These are phyloP conservation scores for Coemansia sp. DNA, from an alignment of 192 early-diverging fungal genomes.

Conservation along the genomic window DNA sequence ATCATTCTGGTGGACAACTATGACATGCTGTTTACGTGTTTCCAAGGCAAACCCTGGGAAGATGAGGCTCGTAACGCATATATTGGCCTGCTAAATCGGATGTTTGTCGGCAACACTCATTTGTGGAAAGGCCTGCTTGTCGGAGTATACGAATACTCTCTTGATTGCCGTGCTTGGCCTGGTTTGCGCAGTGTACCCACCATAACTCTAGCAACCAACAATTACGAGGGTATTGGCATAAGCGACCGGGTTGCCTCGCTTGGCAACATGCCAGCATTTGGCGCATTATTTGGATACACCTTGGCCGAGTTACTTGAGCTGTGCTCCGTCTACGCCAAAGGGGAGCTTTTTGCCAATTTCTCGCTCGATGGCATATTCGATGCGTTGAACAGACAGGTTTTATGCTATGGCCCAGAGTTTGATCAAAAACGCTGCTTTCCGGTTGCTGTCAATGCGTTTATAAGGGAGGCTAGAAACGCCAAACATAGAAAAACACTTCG, in stretches of 20 bases:
- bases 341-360: background rate
- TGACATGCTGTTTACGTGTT: background rate
- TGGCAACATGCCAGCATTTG: background rate
- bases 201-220: background rate
- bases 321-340: background rate
- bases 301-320: background rate
- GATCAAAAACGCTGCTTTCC: background rate
- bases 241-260: background rate
- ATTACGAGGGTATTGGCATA: background rate
- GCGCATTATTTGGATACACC: background rate
- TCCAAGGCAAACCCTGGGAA: background rate
- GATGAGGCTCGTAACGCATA: background rate
- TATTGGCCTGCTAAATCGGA: background rate
- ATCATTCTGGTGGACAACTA: background rate
- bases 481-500: too few species aligned
- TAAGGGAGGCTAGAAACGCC: background rate
- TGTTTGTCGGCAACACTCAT: background rate
- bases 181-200: background rate
- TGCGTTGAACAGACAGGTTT: background rate
- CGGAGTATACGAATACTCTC: background rate
- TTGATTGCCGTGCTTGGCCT: background rate
- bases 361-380: background rate
- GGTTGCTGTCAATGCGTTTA: background rate
- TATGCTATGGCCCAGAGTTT: background rate
- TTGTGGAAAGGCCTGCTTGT: background rate